Conservation (phyloP, 2,329 filamentous ascomycete genomes). For the Zymoseptoria ardabiliae region DNA sequence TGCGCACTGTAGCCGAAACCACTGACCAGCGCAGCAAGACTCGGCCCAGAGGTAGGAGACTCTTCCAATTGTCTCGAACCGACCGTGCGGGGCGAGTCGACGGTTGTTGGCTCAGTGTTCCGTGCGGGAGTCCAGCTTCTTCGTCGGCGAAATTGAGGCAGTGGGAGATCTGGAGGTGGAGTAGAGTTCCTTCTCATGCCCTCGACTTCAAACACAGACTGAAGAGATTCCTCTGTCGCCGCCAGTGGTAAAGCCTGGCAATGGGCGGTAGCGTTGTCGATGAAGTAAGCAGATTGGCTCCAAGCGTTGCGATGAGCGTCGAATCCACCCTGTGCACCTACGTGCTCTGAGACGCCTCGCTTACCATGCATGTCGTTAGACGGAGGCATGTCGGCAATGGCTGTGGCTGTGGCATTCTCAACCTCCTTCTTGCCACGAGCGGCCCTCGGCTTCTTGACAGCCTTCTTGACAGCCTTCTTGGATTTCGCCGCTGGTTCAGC, state of each 20-base stretch:
- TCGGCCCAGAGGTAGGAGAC: constrained; percentile 3
- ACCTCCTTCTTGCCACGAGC: neutral
- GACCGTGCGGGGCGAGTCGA: neutral
- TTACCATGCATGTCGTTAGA: neutral
- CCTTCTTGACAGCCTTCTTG: neutral
- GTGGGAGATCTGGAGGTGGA: neutral
- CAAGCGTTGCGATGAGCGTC: neutral
- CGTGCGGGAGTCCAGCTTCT: constrained; percentile 17
- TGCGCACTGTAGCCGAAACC: constrained; percentile 10
- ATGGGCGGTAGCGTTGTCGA: neutral
- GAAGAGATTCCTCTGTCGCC: neutral
- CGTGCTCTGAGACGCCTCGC: neutral
- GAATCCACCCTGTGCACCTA: neutral
- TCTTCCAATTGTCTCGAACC: neutral
- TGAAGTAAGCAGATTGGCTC: neutral
- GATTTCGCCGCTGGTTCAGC: neutral
- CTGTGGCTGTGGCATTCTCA: neutral
- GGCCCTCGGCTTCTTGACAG: neutral
- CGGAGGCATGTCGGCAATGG: neutral
- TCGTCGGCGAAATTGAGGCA: neutral
- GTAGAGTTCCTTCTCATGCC: neutral
- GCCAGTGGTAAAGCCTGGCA: neutral
- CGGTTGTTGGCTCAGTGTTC: constrained; percentile 2
- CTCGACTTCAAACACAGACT: neutral
- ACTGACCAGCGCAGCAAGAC: constrained; percentile 10